Evolutionary conservation across 1,139 yeast genomes (phyloP), one percentile per base, ranked within the genome.

Genomic region (Lodderomyces beijingensis): DNA sequence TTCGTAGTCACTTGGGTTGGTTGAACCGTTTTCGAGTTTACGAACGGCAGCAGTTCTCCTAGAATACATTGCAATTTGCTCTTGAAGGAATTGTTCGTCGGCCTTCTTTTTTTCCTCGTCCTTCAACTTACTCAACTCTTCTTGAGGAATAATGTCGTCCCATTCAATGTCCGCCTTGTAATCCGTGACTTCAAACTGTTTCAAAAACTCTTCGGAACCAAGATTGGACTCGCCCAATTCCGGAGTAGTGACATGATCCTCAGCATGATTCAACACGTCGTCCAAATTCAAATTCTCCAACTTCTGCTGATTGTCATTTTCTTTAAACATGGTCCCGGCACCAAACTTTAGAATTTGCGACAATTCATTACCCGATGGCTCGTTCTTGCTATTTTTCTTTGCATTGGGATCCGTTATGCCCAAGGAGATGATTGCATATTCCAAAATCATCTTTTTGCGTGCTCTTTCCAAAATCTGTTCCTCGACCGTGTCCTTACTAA

Each of bases 81-180:
- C 93, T 50, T 87, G 80, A 41, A 91, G 71, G 53, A 79, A 89
- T 42, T 76, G 82, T 43, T 91, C 96, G 46, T 91, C 96, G 28
- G 81, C 77, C 35, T 85, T 75, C 54, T 79, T 79, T 66, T 83
- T 82, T 51, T 91, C 98, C 40, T 88, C 95, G 42, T 85, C 95
- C 55, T 93, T 91, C 50, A 93, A 71, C 53, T 85, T 85, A 37
- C 78, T 74, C 41, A 93, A 70, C 57, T 93, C 98, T 33, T 87
- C 96, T 44, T 87, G 93, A 1, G 99, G 99, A 49, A 93, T 93
- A 47, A 93, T 93, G 56, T 93, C 99, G 62, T 93, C 98, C 99
- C 99, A 93, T 45, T 88, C 94, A 39, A 91, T 88, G 56, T 93
- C 97, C 0, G 98, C 97, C 59, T 93, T 93, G 59, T 89, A 93